Percentiles rank a stretch among this genome's conserved stretches.
Evolutionary conservation across 768 basidiomycete species (phyloP).

Genomic region (button mushroom (Agaricus bisporus)): DNA sequence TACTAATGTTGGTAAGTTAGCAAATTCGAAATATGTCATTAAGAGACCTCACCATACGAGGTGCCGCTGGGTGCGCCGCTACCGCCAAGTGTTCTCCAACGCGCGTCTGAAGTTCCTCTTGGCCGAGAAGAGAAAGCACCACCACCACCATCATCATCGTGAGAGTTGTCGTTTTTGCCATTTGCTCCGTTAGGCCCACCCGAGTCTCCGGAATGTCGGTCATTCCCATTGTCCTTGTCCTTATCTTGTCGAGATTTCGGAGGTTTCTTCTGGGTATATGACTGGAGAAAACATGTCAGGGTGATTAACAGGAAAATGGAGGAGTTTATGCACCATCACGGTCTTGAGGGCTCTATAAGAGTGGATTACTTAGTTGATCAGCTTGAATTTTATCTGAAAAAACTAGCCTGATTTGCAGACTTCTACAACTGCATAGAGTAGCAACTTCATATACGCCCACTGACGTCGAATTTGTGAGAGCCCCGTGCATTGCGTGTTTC

Average conservation of each 20-base stretch:
- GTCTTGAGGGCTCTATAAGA: conserved; percentile 64
- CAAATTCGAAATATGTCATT: background rate
- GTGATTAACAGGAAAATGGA: background rate
- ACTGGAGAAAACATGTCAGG: conserved; percentile 32
- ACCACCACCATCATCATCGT: background rate
- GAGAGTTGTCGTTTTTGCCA: conserved; percentile 25
- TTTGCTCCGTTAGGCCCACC: conserved; percentile 19
- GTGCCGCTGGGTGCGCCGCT: conserved; percentile 2
- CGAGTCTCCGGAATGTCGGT: conserved; percentile 17
- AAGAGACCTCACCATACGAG: conserved; percentile 10
- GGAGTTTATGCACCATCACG: conserved; percentile 56
- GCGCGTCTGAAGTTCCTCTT: conserved; percentile 73
- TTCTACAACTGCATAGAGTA: conserved; percentile 82
- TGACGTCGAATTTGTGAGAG: conserved; percentile 76
- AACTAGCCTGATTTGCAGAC: conserved; percentile 80
- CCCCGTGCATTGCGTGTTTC: conserved; percentile 92
- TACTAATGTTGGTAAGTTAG: background rate
- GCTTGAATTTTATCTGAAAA: conserved; percentile 4
- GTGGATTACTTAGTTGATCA: background rate
- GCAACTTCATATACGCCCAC: conserved; percentile 95
- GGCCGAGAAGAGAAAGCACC: conserved; percentile 33
- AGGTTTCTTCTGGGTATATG: conserved; percentile 76
- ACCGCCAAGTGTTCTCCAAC: conserved; percentile 34
- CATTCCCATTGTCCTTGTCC: conserved; percentile 25
- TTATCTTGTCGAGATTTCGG: conserved; percentile 45